Conservation (phyloP, 441 rosid genomes). For the Eugenia klotzschiana region DNA sequence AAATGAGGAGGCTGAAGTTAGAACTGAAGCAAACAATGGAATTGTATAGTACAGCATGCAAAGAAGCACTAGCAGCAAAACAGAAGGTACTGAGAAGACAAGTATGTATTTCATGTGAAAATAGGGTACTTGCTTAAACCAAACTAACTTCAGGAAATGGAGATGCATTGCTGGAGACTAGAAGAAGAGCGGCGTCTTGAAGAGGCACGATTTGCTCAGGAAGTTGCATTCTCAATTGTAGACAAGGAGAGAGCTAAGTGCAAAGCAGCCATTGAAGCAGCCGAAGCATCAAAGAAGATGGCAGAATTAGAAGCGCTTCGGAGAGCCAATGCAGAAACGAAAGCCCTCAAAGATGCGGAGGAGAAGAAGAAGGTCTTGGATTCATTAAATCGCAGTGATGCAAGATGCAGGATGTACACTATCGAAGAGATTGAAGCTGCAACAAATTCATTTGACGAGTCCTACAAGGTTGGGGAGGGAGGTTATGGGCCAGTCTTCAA, state of each 20-base stretch:
- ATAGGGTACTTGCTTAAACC: not conserved
- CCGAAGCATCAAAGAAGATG: not conserved
- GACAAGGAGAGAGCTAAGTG: constrained; percentile 3
- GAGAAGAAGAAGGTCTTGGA: not conserved
- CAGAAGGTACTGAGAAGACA: constrained; percentile 27
- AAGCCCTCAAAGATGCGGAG: not conserved
- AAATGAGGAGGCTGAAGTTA: constrained; percentile 58
- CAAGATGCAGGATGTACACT: constrained; percentile 1
- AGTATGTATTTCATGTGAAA: not conserved
- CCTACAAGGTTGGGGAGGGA: constrained; percentile 2
- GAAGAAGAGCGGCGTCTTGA: not conserved
- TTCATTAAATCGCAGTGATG: not conserved
- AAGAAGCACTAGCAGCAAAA: constrained; percentile 65
- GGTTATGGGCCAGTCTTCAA: constrained; percentile 5
- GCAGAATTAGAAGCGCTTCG: constrained; percentile 1
- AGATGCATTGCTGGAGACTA: constrained; percentile 34
- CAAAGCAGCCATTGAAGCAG: not conserved
- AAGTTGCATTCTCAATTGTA: not conserved
- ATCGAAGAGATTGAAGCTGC: constrained; percentile 1
- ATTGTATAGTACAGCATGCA: constrained; percentile 67
- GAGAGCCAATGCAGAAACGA: not conserved
- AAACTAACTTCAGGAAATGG: constrained; percentile 25
- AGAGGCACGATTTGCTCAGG: not conserved
- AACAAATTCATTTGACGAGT: not conserved
- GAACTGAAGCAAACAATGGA: constrained; percentile 86